Evolutionary conservation across 495 filamentous ascomycete genomes (phyloP).

Genomic region (Xylaria curta): DNA sequence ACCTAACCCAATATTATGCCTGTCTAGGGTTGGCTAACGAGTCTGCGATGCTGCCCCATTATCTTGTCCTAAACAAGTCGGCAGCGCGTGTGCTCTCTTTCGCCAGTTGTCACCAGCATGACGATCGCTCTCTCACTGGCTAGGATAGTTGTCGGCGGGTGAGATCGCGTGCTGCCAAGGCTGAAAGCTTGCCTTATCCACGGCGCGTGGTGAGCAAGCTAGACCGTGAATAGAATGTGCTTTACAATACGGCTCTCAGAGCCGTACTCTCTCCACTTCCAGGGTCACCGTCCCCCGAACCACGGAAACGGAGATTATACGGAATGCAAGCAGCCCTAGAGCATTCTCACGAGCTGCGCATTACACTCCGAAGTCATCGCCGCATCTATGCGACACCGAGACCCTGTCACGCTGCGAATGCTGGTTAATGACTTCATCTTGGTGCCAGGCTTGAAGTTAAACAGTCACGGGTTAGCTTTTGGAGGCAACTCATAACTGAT

Average conservation of each 20-base stretch:
- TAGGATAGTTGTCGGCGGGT: background rate
- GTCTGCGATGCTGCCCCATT: constrained; percentile 12
- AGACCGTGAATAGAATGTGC: constrained; percentile 43
- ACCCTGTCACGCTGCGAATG: background rate
- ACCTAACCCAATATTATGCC: background rate
- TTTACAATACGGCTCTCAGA: constrained; percentile 17
- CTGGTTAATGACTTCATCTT: background rate
- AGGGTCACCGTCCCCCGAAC: constrained; percentile 10
- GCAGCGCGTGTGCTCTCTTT: background rate
- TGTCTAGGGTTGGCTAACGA: background rate
- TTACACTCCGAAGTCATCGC: constrained; percentile 9
- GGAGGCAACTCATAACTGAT: background rate
- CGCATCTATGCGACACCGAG: background rate
- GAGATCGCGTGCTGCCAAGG: constrained; percentile 25
- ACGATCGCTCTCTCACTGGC: background rate
- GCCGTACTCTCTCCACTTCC: constrained; percentile 16
- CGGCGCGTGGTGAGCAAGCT: constrained; percentile 25
- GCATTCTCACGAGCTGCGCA: background rate
- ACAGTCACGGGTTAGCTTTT: background rate
- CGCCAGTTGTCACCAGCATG: background rate
- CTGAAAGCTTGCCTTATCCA: constrained; percentile 16
- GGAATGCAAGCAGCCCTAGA: constrained; percentile 4
- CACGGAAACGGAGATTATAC: constrained; percentile 11
- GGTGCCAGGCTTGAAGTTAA: background rate
- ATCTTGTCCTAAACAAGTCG: background rate